Evolutionary conservation across 305 asterid species (phyloP).

Genomic region (Monarda citriodora): DNA sequence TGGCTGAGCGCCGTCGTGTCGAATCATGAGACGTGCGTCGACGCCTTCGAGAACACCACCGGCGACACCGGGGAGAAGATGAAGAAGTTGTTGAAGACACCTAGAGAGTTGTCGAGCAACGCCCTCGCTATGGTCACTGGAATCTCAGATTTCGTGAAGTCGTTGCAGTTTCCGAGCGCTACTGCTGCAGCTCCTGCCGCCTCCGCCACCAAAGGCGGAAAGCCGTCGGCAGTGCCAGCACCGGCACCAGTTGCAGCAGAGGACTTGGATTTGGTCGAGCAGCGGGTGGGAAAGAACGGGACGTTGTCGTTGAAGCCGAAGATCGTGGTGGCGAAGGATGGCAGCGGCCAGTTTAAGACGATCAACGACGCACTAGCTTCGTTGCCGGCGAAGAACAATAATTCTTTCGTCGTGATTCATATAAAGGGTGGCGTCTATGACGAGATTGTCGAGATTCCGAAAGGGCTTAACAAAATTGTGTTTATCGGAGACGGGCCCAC

Average conservation of each 20-base stretch:
- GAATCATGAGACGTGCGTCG: slow-evolving; percentile 57
- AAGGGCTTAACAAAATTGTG: slow-evolving; percentile 25
- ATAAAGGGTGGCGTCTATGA: slow-evolving; percentile 60
- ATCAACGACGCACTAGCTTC: slow-evolving; percentile 38
- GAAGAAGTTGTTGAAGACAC: slow-evolving; percentile 34
- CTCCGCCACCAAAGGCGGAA: slow-evolving; percentile 6
- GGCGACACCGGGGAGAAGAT: slow-evolving; percentile 53
- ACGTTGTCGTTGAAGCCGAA: slow-evolving; percentile 30
- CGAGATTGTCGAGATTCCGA: slow-evolving; percentile 44
- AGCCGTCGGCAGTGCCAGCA: slow-evolving; percentile 13
- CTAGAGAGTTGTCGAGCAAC: slow-evolving; percentile 48
- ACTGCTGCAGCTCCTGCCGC: background rate
- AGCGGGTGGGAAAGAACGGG: slow-evolving; percentile 25
- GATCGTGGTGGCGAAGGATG: slow-evolving; percentile 64
- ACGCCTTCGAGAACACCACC: slow-evolving; percentile 45
- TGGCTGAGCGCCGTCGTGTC: slow-evolving; percentile 68
- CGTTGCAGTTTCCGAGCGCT: slow-evolving; percentile 9
- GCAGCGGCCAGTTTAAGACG: slow-evolving; percentile 50
- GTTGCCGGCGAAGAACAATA: slow-evolving; percentile 27
- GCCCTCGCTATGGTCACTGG: slow-evolving; percentile 45
- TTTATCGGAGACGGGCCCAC: slow-evolving; percentile 66
- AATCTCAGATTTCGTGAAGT: slow-evolving; percentile 10
- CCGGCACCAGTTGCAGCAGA: slow-evolving; percentile 6
- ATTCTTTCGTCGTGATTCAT: slow-evolving; percentile 29
- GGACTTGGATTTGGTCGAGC: background rate